phyloP scores from a whole-genome alignment of 1,139 yeast genomes.

The Yamadazyma songkhlaensis region DNA sequence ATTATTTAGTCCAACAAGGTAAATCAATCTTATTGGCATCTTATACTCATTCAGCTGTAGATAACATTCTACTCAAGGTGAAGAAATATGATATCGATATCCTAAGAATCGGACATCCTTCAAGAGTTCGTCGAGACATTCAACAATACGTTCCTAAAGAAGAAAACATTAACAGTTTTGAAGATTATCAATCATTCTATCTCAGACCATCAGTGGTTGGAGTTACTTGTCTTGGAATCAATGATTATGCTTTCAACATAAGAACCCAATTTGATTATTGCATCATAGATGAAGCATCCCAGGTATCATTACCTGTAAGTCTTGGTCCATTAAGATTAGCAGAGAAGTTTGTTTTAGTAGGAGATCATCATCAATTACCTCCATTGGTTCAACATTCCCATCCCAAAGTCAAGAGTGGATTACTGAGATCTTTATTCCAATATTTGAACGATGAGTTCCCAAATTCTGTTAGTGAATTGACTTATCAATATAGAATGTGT shows the following conservation, averaged over 20 bases:
- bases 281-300: slow-evolving; percentile 95
- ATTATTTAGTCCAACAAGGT: slow-evolving; percentile 53
- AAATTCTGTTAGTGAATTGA: slow-evolving; percentile 64
- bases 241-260: slow-evolving; percentile 55
- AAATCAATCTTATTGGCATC: slow-evolving; percentile 78
- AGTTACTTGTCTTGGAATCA: slow-evolving; percentile 79
- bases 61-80: slow-evolving; percentile 78
- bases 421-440: slow-evolving; percentile 78
- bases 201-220: slow-evolving; percentile 75
- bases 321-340: slow-evolving; percentile 82
- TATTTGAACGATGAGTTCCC: slow-evolving; percentile 72
- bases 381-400: slow-evolving; percentile 71
- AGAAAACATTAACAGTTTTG: slow-evolving; percentile 36
- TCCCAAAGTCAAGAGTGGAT: slow-evolving; percentile 54
- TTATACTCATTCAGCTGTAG: slow-evolving; percentile 95
- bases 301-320: slow-evolving; percentile 85
- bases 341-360: slow-evolving; percentile 81
- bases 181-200: slow-evolving; percentile 45
- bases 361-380: slow-evolving; percentile 91
- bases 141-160: slow-evolving; percentile 50
- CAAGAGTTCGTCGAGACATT: slow-evolving; percentile 63
- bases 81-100: slow-evolving; percentile 46
- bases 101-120: slow-evolving; percentile 55
- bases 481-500: slow-evolving; percentile 91
- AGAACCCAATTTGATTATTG: slow-evolving; percentile 78